Base-by-base conservation (phyloP, 2,329 filamentous ascomycete genomes). In the Aspergillus sp. region DNA sequence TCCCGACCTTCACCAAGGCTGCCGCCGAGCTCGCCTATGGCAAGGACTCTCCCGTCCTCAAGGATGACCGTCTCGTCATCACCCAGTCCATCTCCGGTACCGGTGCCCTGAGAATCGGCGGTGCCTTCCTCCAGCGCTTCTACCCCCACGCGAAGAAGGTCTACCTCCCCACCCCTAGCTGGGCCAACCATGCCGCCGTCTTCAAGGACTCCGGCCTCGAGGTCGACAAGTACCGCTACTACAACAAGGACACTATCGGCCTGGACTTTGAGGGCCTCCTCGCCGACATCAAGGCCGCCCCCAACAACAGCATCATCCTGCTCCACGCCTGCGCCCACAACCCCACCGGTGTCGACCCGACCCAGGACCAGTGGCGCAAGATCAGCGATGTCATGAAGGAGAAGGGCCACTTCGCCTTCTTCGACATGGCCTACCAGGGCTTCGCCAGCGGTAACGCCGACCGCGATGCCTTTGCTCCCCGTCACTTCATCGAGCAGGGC, bases 381-480 rank as follows among this genome's bases (percentile, higher is more conserved):
- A 94, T 99, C 74, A 90, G 89, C 75, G 78, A 88, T 56, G 88
- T 88, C 57, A 86, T 96, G 75, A 95, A 95, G 84, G 83, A 85
- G 71, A 86, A 88, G 73, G 86, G 82, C 47, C 93, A 97, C 83
- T 96, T 88, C 74, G 87, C 91, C 66, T 97, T 99, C 85, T 99
- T 97, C 79, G 93, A 97, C 76, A 97, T 97, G 92, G 93, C 93
- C 60, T 99, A 99, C 83, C 93, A 99, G 79, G 93, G 93, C 66
- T 97, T 99, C 70, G 93, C 93, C 65, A 94, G 88, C 60, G 93
- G 93, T 64, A 85, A 96, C 77, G 94, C 89, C 60, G 85, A 95
- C 81, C 87, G 87, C 76, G 93, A 99, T 72, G 94, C 94, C 59
- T 97, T 93, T 72, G 90, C 94, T 56, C 83, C 97, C 62, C 87